Evolutionary conservation across 805 yeast species (phyloP).

Genomic region (Wickerhamomyces sydowiorum): DNA sequence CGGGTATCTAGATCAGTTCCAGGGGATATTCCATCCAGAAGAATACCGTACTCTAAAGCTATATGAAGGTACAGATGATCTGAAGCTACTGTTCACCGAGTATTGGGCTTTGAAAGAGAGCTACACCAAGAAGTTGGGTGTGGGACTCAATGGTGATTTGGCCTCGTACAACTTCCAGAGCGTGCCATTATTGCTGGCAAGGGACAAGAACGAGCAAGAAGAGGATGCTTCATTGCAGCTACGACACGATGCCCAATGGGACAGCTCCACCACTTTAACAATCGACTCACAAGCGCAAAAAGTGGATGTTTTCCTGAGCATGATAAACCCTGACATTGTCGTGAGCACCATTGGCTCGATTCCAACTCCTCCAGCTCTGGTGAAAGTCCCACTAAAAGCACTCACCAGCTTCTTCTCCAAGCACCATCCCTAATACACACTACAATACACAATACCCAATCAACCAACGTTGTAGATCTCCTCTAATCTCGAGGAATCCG

Average conservation of each 20-base stretch:
- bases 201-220: background rate
- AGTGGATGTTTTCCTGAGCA: background rate
- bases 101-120: constrained; percentile 82
- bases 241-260: background rate
- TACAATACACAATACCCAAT: too few species aligned
- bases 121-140: constrained; percentile 60
- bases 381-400: background rate
- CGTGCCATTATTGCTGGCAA: constrained; percentile 1
- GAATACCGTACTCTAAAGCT: constrained; percentile 31
- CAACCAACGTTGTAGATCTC: too few species aligned
- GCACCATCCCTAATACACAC: background rate
- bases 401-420: background rate
- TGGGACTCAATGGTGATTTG: constrained; percentile 43
- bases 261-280: background rate
- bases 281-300: background rate
- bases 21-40: constrained; percentile 32
- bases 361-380: background rate
- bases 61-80: constrained; percentile 3
- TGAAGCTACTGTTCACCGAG: constrained; percentile 40
- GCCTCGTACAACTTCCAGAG: constrained; percentile 22
- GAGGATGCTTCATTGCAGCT: too few species aligned
- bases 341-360: background rate
- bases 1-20: constrained; percentile 31
- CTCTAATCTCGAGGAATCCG: too few species aligned
- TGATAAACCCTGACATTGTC: background rate